phyloP scores from a whole-genome alignment of 257 asterid genomes.

The Salvia splendens region DNA sequence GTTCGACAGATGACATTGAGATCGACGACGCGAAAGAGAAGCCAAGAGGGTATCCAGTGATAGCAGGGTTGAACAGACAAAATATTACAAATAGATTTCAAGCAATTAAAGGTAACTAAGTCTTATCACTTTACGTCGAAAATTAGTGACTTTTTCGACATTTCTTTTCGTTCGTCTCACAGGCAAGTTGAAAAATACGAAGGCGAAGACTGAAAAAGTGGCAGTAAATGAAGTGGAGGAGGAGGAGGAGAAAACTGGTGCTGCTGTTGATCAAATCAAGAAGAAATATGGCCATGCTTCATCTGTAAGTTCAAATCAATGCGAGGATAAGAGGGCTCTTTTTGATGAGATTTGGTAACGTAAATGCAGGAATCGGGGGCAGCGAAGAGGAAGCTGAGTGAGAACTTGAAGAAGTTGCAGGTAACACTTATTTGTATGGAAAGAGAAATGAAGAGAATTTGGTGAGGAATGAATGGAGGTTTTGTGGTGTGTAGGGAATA shows the following conservation, averaged over 20 bases:
- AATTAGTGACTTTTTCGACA: background rate
- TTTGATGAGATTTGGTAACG: background rate
- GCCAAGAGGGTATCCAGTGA: conserved; percentile 60
- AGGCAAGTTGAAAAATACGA: conserved; percentile 65
- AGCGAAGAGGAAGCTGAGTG: conserved; percentile 69
- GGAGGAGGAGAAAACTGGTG: conserved; percentile 59
- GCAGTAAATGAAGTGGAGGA: conserved; percentile 51
- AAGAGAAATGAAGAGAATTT: no score
- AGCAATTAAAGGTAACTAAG: conserved; percentile 62
- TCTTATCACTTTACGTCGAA: background rate
- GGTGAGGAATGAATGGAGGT: no score
- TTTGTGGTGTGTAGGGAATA: conserved; percentile 57
- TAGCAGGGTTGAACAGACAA: conserved; percentile 67
- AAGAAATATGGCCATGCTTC: conserved; percentile 79
- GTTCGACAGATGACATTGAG: conserved; percentile 68
- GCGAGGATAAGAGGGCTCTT: background rate
- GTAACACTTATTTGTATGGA: conserved; percentile 28
- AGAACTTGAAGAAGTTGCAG: conserved; percentile 84
- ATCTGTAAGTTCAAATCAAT: conserved; percentile 43
- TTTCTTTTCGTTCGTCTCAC: conserved; percentile 21
- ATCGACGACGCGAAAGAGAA: conserved; percentile 79
- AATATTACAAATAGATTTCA: conserved; percentile 71
- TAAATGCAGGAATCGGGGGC: conserved; percentile 67
- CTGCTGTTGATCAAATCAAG: conserved; percentile 79
- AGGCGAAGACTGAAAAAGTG: conserved; percentile 62